phyloP scores from a whole-genome alignment of 75 land plant genomes.

The Pseudotsuga menziesii region DNA sequence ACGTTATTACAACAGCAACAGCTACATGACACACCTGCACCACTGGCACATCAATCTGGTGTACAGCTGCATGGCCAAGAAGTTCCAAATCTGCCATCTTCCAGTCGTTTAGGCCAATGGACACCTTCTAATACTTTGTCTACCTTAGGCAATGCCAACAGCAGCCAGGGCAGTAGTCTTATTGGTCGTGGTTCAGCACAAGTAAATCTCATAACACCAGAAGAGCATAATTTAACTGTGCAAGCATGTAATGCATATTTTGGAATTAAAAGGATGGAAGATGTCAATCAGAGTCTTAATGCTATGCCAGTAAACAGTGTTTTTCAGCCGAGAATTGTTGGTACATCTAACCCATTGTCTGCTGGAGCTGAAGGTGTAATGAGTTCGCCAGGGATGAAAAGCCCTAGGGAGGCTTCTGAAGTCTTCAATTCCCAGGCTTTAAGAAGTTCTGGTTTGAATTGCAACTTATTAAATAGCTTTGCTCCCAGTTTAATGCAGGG shows the following conservation, averaged over 20 bases:
- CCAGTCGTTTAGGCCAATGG: background rate
- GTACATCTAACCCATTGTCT: constrained; percentile 5
- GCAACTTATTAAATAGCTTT: background rate
- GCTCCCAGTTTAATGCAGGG: background rate
- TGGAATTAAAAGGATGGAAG: background rate
- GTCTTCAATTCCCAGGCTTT: background rate
- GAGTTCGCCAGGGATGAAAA: constrained; percentile 1
- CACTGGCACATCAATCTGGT: constrained; percentile 1
- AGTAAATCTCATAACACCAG: constrained; percentile 1
- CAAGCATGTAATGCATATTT: constrained; percentile 1
- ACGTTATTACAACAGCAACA: constrained; percentile 12
- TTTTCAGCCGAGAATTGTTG: background rate
- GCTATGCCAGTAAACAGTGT: background rate
- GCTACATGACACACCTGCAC: constrained; percentile 6
- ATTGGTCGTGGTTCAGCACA: constrained; percentile 1
- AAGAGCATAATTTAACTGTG: background rate
- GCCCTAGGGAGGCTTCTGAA: background rate
- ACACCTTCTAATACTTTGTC: background rate
- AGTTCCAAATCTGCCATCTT: background rate
- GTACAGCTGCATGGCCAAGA: constrained; percentile 2
- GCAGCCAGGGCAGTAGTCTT: constrained; percentile 3
- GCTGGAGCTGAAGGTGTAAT: background rate
- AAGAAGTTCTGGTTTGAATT: background rate
- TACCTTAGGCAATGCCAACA: background rate
- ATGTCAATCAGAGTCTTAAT: background rate